Evolutionary conservation across 129 eudicot genomes (phyloP), one percentile per base, ranked within the genome.

Genomic region (Ambrosia trifida): DNA sequence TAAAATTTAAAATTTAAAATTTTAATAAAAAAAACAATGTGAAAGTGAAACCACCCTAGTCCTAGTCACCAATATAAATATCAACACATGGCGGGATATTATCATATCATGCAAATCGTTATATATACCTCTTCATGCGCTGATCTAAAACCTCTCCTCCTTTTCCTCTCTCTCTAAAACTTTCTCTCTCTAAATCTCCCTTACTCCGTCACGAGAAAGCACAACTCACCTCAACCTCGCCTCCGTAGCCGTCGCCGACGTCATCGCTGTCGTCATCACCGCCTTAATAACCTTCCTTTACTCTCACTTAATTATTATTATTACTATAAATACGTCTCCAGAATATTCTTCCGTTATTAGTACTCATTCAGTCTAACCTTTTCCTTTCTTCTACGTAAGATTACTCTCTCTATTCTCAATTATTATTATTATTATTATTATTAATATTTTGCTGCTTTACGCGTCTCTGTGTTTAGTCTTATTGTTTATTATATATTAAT

Each of bases 61-160:
- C 44, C 44, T 40, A 40, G 44, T 40, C 44, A 40, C 10, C 44
- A 40, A 40, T 6, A 40, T 40, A 40, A 40, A 40, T 40, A 40
- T 40, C 9, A 8, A 40, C 44, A 40, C 9, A 10, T 40, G 44
- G 44, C 44, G 44, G 10, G 2, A 40, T 40, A 40, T 40, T 14
- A 61, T 44, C 79, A 76, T 83, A 54, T 81, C 28, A 24, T 24
- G 28, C 28, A 24, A 75, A 72, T 76, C 76, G 14, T 64, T 63
- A 24, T 24, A 24, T 24, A 24, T 24, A 18, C 79, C 76, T n/a
- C 58, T 75, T 79, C 69, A 57, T 58, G 71, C 81, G 85, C 77
- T 85, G 85, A 76, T 74, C 85, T 79, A 52, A 65, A 58, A 71
- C n/a, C n/a, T n/a, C n/a, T n/a, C n/a, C 28, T 24, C 56, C 45